phyloP scores from a whole-genome alignment of 768 basidiomycete species.

The Myochromella boudieri region DNA sequence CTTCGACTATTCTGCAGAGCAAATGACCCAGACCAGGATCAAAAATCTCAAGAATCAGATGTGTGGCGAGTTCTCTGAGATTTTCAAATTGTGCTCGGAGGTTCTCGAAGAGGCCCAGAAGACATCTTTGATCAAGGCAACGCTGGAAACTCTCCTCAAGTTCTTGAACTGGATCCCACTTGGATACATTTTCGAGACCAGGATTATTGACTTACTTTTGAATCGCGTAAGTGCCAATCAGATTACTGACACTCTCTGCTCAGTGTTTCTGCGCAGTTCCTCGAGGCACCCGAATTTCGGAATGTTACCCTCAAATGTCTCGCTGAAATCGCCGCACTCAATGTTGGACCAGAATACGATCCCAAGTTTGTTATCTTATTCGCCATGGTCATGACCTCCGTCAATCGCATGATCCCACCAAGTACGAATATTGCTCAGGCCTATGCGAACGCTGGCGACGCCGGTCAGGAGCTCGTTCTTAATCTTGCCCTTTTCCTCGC shows the following conservation, averaged over 20 bases:
- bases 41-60: slow-evolving; percentile 98
- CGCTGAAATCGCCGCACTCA: slow-evolving; percentile 93
- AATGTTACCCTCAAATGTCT: slow-evolving; percentile 96
- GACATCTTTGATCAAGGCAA: slow-evolving; percentile 89
- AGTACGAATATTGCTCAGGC: slow-evolving; percentile 93
- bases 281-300: slow-evolving; percentile 95
- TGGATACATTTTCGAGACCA: slow-evolving; percentile 98
- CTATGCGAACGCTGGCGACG: slow-evolving; percentile 85
- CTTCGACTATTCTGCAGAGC: slow-evolving; percentile 97
- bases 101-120: slow-evolving; percentile 98
- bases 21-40: slow-evolving; percentile 97
- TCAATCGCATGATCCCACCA: slow-evolving; percentile 96
- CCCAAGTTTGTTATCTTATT: slow-evolving; percentile 97
- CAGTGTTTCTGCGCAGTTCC: slow-evolving; percentile 59
- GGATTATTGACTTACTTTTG: slow-evolving; percentile 91
- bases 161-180: slow-evolving; percentile 99
- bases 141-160: slow-evolving; percentile 89
- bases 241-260: slow-evolving; percentile 8
- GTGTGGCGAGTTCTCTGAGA: slow-evolving; percentile 95
- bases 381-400: slow-evolving; percentile 96
- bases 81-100: slow-evolving; percentile 96
- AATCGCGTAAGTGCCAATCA: slow-evolving; percentile 66
- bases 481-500: slow-evolving; percentile 97
- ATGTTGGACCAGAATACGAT: slow-evolving; percentile 96
- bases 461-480: slow-evolving; percentile 94